Evolutionary conservation across 768 basidiomycete species (phyloP).

Genomic region (Xerocomellus dryophilus): DNA sequence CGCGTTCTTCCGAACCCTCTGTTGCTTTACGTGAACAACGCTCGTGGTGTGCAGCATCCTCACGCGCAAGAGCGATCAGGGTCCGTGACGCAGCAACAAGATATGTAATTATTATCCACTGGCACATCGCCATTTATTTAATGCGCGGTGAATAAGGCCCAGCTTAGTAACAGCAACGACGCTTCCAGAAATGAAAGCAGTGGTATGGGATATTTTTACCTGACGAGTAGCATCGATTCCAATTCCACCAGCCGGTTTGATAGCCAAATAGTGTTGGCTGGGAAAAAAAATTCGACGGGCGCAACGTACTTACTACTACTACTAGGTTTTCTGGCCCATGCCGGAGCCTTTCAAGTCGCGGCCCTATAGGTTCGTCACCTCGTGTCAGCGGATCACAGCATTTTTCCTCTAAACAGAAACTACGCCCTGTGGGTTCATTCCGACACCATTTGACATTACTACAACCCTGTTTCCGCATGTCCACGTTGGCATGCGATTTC

Average conservation of each 20-base stretch:
- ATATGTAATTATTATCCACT: not conserved
- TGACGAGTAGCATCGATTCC: not conserved
- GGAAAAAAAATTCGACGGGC: not conserved
- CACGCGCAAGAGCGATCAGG: conserved; percentile 20
- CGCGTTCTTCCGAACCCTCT: not conserved
- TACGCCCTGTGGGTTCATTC: conserved; percentile 11
- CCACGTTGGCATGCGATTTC: conserved; percentile 15
- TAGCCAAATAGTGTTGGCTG: not conserved
- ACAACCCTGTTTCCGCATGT: conserved; percentile 26
- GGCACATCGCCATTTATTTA: conserved; percentile 2
- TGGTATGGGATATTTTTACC: conserved; percentile 2
- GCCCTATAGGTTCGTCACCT: conserved; percentile 14
- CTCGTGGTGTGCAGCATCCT: conserved; percentile 4
- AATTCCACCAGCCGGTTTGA: not conserved
- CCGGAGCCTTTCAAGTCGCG: not conserved
- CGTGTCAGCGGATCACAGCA: conserved; percentile 23
- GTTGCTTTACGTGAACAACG: conserved; percentile 10
- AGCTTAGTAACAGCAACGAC: not conserved
- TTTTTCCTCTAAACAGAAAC: conserved; percentile 16
- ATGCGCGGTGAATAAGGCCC: not conserved
- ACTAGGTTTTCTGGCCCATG: not conserved
- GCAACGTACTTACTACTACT: not conserved
- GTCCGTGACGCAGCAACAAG: not conserved
- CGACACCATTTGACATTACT: conserved; percentile 13
- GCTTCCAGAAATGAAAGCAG: conserved; percentile 9